These are phyloP conservation scores for Epithemia pelagica DNA, from an alignment of 108 stramenopile genomes.

Conservation along the genomic window DNA sequence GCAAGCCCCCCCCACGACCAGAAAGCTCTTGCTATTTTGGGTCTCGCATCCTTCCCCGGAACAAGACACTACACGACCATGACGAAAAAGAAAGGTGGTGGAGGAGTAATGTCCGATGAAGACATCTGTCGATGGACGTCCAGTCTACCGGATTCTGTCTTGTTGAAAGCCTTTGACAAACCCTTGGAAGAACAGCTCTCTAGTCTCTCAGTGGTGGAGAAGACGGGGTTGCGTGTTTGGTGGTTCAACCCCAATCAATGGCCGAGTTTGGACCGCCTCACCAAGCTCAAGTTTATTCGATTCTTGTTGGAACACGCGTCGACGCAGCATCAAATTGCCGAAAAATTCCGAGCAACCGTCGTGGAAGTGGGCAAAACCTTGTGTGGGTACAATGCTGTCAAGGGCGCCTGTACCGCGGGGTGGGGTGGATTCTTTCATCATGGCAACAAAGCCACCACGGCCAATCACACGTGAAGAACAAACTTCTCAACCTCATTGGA, in stretches of 20 bases:
- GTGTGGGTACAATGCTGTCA: neutral
- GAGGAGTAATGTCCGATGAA: neutral
- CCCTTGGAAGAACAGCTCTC: neutral
- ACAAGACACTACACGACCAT: too few relatives aligned
- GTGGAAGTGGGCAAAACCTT: neutral
- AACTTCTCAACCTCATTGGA: too few relatives aligned
- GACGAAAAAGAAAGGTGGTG: neutral
- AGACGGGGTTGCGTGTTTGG: neutral
- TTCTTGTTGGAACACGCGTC: neutral
- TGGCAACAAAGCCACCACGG: too few relatives aligned
- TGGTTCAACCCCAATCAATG: neutral
- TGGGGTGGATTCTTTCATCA: too few relatives aligned
- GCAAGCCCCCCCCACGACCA: too few relatives aligned
- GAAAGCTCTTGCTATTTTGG: too few relatives aligned
- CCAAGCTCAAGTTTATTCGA: neutral
- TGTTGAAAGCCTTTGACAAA: neutral
- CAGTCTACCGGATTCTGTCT: neutral
- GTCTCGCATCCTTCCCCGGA: too few relatives aligned
- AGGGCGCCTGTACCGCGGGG: neutral
- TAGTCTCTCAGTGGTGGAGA: neutral
- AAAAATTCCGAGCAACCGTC: neutral
- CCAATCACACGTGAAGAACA: too few relatives aligned
- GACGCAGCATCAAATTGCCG: neutral
- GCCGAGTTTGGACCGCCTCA: neutral
- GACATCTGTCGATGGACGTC: neutral